phyloP scores from a whole-genome alignment of 768 basidiomycete genomes.

The Dendrothele bispora region DNA sequence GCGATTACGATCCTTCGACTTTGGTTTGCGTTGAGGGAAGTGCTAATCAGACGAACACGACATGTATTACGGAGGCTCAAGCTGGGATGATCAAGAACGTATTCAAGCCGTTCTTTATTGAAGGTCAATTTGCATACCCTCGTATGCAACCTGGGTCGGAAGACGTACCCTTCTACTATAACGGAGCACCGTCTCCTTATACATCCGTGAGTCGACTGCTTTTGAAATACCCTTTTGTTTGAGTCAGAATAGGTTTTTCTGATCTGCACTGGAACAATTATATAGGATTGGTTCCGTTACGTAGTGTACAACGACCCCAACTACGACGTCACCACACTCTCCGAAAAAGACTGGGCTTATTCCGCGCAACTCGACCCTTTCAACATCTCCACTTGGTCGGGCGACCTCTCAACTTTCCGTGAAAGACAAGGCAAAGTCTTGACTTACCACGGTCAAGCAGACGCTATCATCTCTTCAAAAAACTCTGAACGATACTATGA shows the following conservation, averaged over 20 bases:
- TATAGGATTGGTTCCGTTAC: constrained; percentile 10
- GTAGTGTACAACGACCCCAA: constrained; percentile 6
- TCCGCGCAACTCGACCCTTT: constrained; percentile 1
- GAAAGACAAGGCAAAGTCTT: constrained; percentile 19
- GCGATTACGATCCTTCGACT: constrained; percentile 16
- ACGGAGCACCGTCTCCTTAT: constrained; percentile 1
- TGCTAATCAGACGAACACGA: not conserved
- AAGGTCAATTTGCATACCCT: constrained; percentile 11
- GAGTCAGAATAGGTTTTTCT: no score
- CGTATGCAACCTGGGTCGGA: constrained; percentile 15
- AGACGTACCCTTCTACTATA: constrained; percentile 1
- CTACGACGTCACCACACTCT: constrained; percentile 1
- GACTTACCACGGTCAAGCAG: constrained; percentile 16
- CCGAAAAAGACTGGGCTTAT: constrained; percentile 1
- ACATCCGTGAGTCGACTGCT: constrained; percentile 1
- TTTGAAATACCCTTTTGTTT: not conserved
- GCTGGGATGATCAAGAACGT: constrained; percentile 10
- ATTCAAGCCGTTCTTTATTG: constrained; percentile 12
- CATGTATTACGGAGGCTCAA: constrained; percentile 15
- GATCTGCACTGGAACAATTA: no score
- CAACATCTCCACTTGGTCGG: constrained; percentile 11
- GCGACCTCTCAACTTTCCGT: constrained; percentile 14
- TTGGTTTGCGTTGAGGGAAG: constrained; percentile 11
- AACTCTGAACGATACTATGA: constrained; percentile 16
- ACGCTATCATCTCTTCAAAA: constrained; percentile 15